A percentile compares a stretch with the other conserved stretches of the same genome.
Evolutionary conservation across 176 grass and related monocot genomes (phyloP).

Genomic region (Areca catechu): DNA sequence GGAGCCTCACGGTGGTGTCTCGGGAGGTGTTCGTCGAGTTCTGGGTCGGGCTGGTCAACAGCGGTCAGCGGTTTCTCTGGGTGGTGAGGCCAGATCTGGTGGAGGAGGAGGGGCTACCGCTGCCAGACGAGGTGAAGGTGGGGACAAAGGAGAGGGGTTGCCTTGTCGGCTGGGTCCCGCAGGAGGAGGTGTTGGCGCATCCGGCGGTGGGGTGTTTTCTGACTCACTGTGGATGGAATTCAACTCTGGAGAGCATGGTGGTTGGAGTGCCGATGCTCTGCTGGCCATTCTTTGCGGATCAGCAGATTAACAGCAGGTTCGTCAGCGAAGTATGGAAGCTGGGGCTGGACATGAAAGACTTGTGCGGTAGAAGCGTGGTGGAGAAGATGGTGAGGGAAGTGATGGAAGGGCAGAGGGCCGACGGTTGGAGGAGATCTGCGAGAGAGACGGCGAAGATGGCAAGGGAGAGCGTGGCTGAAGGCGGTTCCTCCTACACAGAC

Average conservation of each 20-base stretch:
- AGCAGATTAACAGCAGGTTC: conserved; percentile 5
- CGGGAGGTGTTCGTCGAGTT: background rate
- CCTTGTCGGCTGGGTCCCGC: background rate
- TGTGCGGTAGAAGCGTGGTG: background rate
- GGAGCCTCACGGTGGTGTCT: background rate
- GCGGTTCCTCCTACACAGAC: no score
- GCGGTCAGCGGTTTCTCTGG: conserved; percentile 1
- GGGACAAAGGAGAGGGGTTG: background rate
- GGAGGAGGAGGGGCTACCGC: background rate
- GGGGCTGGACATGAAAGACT: conserved; percentile 1
- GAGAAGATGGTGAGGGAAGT: background rate
- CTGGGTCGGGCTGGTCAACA: background rate
- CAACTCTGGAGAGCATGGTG: background rate
- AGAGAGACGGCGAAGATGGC: no score
- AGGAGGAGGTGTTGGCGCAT: conserved; percentile 2
- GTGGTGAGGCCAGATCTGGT: background rate
- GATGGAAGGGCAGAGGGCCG: background rate
- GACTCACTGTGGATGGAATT: conserved; percentile 9
- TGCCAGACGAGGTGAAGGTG: background rate
- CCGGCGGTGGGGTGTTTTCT: background rate
- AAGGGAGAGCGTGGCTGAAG: no score
- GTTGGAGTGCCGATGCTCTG: conserved; percentile 6
- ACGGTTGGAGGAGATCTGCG: background rate
- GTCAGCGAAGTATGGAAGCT: background rate
- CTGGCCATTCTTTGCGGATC: background rate